Evolutionary conservation across 108 stramenopile genomes (phyloP), one percentile per base, ranked within the genome.

Genomic region (Cyclotella atomus): DNA sequence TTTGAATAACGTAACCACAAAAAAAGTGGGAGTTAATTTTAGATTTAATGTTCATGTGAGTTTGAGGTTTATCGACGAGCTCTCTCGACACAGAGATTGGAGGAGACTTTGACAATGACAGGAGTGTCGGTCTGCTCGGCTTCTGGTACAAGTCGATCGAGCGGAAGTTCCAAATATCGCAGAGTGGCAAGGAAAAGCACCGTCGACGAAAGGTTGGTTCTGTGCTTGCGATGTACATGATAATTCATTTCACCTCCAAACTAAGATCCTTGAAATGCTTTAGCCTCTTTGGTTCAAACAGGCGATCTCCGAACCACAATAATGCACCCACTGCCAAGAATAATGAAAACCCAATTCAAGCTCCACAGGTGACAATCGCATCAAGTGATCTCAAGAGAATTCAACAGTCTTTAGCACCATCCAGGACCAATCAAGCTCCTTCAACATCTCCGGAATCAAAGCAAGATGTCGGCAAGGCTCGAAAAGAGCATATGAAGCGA

Each of bases 401-500:
- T 16, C 81, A 75, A 70, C 28, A 70, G n/a, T 65, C 76, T 56
- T 56, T 52, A 49, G 24, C 65, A 15, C n/a, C 35, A 54, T 43
- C 28, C 17, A 41, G 38, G 33, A 68, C 41, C 16, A 52, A 23
- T 21, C 53, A 56, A 25, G 65, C 60, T 23, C 54, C 33, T 20
- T 29, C 27, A 57, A 19, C 47, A 3, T 27, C 32, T 25, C 60
- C 36, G 21, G 20, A 44, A 25, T 56, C 69, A 16, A 29, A 80
- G 45, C 6, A 54, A 8, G 71, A 82, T 19, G 60, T 41, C 21
- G 60, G 59, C 36, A 44, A 50, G 21, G 88, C 82, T 28, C 84
- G 91, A 23, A 92, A 89, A 59, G 83, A 74, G 20, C 65, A 81
- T 21, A 92, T 92, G 91, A 74, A 82, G 25, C 72, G 72, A 24